Evolutionary conservation across 331 rosid genomes (phyloP).

Genomic region (Erythrophleum ivorense): DNA sequence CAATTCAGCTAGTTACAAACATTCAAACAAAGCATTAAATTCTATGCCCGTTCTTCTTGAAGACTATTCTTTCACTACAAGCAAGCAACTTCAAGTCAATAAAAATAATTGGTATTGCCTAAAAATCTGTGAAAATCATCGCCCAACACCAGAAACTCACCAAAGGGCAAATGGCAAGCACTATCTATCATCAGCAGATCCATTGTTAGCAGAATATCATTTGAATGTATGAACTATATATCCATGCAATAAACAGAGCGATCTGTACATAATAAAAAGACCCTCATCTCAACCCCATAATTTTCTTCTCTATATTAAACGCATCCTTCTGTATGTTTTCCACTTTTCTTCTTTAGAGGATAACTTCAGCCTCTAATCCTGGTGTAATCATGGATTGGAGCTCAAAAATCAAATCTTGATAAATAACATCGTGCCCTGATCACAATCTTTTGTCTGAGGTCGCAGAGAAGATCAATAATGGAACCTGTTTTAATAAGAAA

Average conservation of each 20-base stretch:
- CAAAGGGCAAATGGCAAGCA: constrained; percentile 32
- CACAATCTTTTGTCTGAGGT: constrained; percentile 44
- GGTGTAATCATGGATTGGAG: constrained; percentile 44
- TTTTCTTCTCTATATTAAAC: constrained; percentile 43
- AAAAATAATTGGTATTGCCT: constrained; percentile 40
- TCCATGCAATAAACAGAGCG: constrained; percentile 54
- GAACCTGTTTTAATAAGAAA: constrained; percentile 48
- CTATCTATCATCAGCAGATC: constrained; percentile 39
- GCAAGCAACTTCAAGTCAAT: constrained; percentile 25
- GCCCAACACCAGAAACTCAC: constrained; percentile 39
- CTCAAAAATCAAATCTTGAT: constrained; percentile 39
- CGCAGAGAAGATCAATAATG: constrained; percentile 45
- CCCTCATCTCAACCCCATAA: constrained; percentile 38
- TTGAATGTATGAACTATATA: constrained; percentile 40
- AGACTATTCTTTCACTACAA: constrained; percentile 27
- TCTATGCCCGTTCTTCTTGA: background rate
- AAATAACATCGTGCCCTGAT: constrained; percentile 42
- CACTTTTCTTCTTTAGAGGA: constrained; percentile 55
- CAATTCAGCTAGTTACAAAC: constrained; percentile 1
- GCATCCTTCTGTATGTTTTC: constrained; percentile 51
- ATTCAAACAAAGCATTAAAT: constrained; percentile 26
- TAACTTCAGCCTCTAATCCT: constrained; percentile 52
- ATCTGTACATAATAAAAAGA: constrained; percentile 61
- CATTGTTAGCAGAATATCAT: constrained; percentile 33
- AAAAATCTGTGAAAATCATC: constrained; percentile 33